Base-by-base conservation (phyloP, 1,284 basidiomycete species). In the Ganoderma meredithae region DNA sequence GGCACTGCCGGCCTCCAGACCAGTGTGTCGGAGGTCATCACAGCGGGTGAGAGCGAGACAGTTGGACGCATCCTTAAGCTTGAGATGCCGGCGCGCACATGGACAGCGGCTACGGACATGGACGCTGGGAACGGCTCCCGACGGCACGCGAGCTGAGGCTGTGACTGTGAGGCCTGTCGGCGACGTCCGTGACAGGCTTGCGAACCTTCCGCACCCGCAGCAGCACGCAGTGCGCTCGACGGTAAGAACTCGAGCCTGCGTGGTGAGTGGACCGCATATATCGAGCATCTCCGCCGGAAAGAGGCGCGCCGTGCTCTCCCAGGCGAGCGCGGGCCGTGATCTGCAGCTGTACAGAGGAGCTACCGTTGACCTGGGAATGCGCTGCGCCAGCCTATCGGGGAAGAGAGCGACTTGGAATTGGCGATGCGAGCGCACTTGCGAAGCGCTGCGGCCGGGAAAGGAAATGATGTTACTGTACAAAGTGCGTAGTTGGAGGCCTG, bases 291-390 rank as follows among this genome's bases (percentile, higher is more conserved):
- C 27, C 15, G 31, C 27, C 31, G 9, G 22, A 8, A 53, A 27
- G 25, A 53, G 12, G 49, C 49, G 22, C 19, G 22, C 25, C 22
- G 10, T 19, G 52, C 27, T 6, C 17, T 15, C 25, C 27, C 52
- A 53, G 49, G 49, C 49, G 49, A 5, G 25, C 27, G 49, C 25
- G 49, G 49, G 49, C 49, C 49, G 52, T 55, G 52, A 55, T 55
- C 52, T 55, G 13, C 52, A 55, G 47, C 52, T 55, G 52, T 36
- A 36, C 36, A 36, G 36, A 9, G 9, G 52, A 55, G 52, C 12
- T 55, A 31, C 52, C 52, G 13, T 55, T 19, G 27, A 19, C 27
- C 5, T 33, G 27, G 47, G 47, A 49, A 25, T 22, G 52, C 5
- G 1, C 25, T 25, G 10, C 49, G 49, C 49, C 49, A 15, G 52